phyloP scores from a whole-genome alignment of 2,329 filamentous ascomycete species.

The Aureobasidium namibiae region DNA sequence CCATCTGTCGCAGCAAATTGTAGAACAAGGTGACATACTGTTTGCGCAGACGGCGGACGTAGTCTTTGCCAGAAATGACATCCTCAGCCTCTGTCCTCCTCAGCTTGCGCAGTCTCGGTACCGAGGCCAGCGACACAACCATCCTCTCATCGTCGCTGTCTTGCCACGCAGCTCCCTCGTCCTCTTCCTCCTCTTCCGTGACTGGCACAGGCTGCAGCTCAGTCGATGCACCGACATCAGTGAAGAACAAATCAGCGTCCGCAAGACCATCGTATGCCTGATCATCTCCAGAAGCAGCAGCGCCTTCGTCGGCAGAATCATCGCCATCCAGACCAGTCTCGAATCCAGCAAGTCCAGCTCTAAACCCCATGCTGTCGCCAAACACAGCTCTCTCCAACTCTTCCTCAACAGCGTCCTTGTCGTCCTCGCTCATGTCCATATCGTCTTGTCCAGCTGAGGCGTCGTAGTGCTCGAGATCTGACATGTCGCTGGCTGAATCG shows the following conservation, averaged over 20 bases:
- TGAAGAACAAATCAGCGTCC: constrained; percentile 72
- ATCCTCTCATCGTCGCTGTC: constrained; percentile 93
- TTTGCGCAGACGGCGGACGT: constrained; percentile 67
- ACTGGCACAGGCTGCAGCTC: constrained; percentile 31
- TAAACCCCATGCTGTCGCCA: constrained; percentile 77
- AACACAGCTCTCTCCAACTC: constrained; percentile 74
- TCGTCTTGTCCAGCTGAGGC: constrained; percentile 2
- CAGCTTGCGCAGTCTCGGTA: constrained; percentile 72
- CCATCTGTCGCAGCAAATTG: background rate
- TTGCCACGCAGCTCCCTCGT: constrained; percentile 62
- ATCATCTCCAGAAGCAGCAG: constrained; percentile 14
- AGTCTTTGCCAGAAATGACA: constrained; percentile 76
- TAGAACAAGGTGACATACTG: constrained; percentile 40
- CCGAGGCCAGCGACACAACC: constrained; percentile 69
- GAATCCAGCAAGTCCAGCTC: constrained; percentile 59
- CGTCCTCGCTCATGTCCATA: constrained; percentile 33
- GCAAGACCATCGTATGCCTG: constrained; percentile 52
- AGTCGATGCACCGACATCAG: constrained; percentile 56
- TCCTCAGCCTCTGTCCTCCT: constrained; percentile 76
- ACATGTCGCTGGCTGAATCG: constrained; percentile 11
- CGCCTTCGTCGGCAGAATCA: constrained; percentile 22
- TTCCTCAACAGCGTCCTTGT: constrained; percentile 72
- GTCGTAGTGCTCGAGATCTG: constrained; percentile 10
- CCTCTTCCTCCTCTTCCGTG: constrained; percentile 33
- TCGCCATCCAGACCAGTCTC: constrained; percentile 40